A percentile compares a stretch with the other conserved stretches of the same genome.
Evolutionary conservation across 2,329 filamentous ascomycete species (phyloP).

Genomic region (Byssochlamys sp.): DNA sequence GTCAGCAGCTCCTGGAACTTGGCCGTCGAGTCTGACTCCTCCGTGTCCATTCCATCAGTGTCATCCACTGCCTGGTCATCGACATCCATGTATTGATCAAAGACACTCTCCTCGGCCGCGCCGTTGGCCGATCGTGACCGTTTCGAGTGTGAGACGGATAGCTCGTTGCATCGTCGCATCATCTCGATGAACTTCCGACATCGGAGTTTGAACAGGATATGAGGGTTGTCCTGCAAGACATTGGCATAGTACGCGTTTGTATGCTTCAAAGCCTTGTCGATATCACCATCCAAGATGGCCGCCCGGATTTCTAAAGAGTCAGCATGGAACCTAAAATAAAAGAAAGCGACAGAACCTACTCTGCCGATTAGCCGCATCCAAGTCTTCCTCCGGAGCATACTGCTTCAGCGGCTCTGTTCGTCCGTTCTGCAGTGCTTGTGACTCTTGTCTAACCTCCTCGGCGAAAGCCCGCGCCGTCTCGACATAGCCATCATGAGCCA

Average conservation of each 20-base stretch:
- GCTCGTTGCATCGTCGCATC: conserved; percentile 64
- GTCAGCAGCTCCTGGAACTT: conserved; percentile 48
- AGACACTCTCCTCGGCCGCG: conserved; percentile 33
- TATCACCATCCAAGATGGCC: conserved; percentile 81
- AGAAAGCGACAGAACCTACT: conserved; percentile 46
- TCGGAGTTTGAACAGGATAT: conserved; percentile 76
- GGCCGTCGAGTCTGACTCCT: conserved; percentile 32
- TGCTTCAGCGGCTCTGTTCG: conserved; percentile 43
- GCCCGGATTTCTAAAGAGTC: conserved; percentile 61
- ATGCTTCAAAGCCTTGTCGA: conserved; percentile 77
- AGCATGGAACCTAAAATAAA: neutral
- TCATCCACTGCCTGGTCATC: conserved; percentile 40
- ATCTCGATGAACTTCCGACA: conserved; percentile 94
- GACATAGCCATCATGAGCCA: conserved; percentile 90
- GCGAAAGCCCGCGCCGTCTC: conserved; percentile 85
- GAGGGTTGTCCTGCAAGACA: conserved; percentile 68
- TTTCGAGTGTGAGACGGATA: conserved; percentile 36
- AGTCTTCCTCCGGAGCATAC: conserved; percentile 65
- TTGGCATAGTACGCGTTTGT: conserved; percentile 69
- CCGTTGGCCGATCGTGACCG: conserved; percentile 30
- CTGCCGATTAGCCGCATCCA: conserved; percentile 78
- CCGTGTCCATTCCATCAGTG: conserved; percentile 47
- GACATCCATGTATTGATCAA: conserved; percentile 49
- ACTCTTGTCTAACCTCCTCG: conserved; percentile 66
- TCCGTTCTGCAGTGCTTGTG: conserved; percentile 56